Evolutionary conservation across 805 yeast species (phyloP), one percentile per base, ranked within the genome.

Genomic region (Myxozyma melibiosi): DNA sequence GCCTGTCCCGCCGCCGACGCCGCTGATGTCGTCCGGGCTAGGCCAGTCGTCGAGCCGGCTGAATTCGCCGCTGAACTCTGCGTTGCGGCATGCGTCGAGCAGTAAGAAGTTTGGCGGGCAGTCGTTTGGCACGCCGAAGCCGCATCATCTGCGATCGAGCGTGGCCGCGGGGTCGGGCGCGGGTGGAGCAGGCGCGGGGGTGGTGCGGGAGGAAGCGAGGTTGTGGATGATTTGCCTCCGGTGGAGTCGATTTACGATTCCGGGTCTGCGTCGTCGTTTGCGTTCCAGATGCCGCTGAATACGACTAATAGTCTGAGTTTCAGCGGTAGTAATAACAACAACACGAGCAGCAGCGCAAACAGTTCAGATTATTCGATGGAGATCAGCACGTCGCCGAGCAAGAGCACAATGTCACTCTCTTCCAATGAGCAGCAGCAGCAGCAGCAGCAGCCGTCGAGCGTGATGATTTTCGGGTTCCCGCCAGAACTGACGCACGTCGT

Each of bases 381-480:
- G 5, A 22, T 8, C 6, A 42, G 33, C 33, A 13, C n/a, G 39
- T 13, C 16, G 13, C 16, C 39, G n/a, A n/a, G n/a, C n/a, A n/a
- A n/a, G n/a, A n/a, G n/a, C n/a, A n/a, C n/a, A n/a, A n/a, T n/a
- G n/a, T n/a, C n/a, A n/a, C n/a, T n/a, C n/a, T n/a, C n/a, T n/a
- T 37, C 40, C 8, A 30, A 11, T 11, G 33, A 30, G 33, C 33
- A 7, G 33, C 24, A 39, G 43, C 43, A 16, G 22, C 27, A 6
- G 43, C 43, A 39, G 53, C 38, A 45, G 18, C 50, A 37, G 40
- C 49, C 48, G 11, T 51, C 57, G 27, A 34, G 96, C 0, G 86
- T 92, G 0, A 73, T 91, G 28, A 89, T 92, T 2, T 90, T 87
- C 72, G 98, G 98, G 1, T 92, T 89, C 70, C 90, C 95, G 0